phyloP scores from a whole-genome alignment of 495 filamentous ascomycete species.

The Bacidia gigantensis region DNA sequence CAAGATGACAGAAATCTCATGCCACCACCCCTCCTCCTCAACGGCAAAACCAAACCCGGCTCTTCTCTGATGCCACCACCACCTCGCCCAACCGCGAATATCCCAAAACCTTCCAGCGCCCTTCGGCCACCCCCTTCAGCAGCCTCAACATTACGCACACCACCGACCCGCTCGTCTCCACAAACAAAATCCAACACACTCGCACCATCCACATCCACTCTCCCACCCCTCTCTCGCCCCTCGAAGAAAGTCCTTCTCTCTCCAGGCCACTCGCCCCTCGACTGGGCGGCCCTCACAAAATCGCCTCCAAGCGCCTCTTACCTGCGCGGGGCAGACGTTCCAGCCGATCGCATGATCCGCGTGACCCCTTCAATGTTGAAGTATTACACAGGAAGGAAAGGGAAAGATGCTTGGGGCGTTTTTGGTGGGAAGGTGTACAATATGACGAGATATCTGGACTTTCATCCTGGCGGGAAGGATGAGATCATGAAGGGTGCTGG shows the following conservation, averaged over 20 bases:
- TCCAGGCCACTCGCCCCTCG: constrained; percentile 83
- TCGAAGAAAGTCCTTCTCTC: constrained; percentile 54
- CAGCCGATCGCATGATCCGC: constrained; percentile 34
- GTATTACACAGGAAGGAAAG: constrained; percentile 60
- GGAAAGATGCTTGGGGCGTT: constrained; percentile 76
- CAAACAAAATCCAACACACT: constrained; percentile 26
- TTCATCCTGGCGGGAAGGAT: constrained; percentile 81
- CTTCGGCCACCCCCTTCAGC: constrained; percentile 22
- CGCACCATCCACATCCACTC: constrained; percentile 18
- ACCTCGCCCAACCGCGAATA: constrained; percentile 13
- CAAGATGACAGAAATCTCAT: not conserved
- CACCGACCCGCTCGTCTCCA: constrained; percentile 28
- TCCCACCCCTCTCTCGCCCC: constrained; percentile 27
- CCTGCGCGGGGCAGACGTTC: constrained; percentile 46
- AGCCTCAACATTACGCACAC: constrained; percentile 28
- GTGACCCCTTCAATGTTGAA: constrained; percentile 72
- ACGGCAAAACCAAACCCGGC: not conserved
- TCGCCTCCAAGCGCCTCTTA: constrained; percentile 46
- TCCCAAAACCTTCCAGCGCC: constrained; percentile 18
- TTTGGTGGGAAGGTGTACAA: constrained; percentile 87
- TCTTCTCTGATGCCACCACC: constrained; percentile 15
- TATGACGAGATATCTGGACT: constrained; percentile 74
- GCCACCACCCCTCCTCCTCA: not conserved
- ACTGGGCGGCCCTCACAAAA: constrained; percentile 76
- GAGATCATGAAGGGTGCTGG: constrained; percentile 75